phyloP scores from a whole-genome alignment of 1,284 basidiomycete genomes.

The Ustilago xerochloae region DNA sequence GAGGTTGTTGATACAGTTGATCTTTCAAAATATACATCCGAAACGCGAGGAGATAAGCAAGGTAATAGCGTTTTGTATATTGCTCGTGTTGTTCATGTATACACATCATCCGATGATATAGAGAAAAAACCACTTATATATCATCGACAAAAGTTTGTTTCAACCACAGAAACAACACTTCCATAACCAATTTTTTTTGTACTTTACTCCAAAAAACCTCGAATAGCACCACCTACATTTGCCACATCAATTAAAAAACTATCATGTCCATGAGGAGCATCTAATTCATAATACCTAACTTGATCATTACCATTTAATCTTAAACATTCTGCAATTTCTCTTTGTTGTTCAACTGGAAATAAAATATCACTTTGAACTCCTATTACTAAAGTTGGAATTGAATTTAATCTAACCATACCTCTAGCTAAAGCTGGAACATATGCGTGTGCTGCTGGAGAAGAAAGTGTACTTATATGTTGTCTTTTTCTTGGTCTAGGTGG shows the following conservation, averaged over 20 bases:
- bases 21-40: constrained; percentile 3
- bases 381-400: constrained; percentile 86
- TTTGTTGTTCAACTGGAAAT: constrained; percentile 96
- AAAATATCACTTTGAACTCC: constrained; percentile 97
- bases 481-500: constrained; percentile 35
- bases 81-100: constrained; percentile 26
- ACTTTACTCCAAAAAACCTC: constrained; percentile 75
- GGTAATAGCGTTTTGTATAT: constrained; percentile 26
- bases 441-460: constrained; percentile 71
- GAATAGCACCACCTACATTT: constrained; percentile 81
- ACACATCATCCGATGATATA: neutral
- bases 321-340: constrained; percentile 92
- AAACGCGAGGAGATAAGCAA: no score
- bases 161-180: neutral
- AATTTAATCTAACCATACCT: constrained; percentile 81
- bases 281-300: constrained; percentile 96
- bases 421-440: constrained; percentile 83
- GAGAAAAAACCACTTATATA: constrained; percentile 25
- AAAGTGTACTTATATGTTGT: constrained; percentile 74
- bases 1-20: constrained; percentile 22
- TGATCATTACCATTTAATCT: constrained; percentile 80
- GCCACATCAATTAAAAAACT: constrained; percentile 88
- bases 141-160: constrained; percentile 27
- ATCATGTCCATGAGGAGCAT: constrained; percentile 94
- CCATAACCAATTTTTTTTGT: no score